Conservation (phyloP, 2,329 filamentous ascomycete species). For the Xylariaceae sp. region DNA sequence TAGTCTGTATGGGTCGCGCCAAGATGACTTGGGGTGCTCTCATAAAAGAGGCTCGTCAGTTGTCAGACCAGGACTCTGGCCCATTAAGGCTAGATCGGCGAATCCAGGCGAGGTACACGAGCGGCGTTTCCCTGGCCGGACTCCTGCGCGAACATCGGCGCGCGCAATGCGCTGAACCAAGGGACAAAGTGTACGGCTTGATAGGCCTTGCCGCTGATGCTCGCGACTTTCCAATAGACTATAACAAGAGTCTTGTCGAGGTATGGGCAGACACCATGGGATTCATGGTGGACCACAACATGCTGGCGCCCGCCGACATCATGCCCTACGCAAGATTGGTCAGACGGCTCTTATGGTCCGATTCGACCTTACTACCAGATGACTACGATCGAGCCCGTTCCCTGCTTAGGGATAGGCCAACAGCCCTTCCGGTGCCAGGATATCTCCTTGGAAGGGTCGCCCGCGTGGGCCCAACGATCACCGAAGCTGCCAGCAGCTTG, state of each 20-base stretch:
- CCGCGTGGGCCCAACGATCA: too few species aligned
- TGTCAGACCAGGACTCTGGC: constrained; percentile 2
- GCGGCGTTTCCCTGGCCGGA: constrained; percentile 9
- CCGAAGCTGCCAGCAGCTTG: too few species aligned
- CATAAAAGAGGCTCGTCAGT: constrained; percentile 8
- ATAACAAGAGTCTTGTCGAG: constrained; percentile 16
- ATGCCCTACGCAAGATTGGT: constrained; percentile 4
- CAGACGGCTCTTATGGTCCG: constrained; percentile 4
- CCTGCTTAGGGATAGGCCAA: too few species aligned
- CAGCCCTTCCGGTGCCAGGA: too few species aligned
- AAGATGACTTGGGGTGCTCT: constrained; percentile 11
- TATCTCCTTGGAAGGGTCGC: too few species aligned
- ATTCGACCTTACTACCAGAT: too few species aligned
- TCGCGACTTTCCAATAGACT: constrained; percentile 20
- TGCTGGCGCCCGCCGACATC: constrained; percentile 2
- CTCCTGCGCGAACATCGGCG: constrained; percentile 17
- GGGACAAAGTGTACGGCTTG: constrained; percentile 25
- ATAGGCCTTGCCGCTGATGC: constrained; percentile 20
- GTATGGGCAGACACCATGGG: constrained; percentile 22
- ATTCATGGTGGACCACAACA: constrained; percentile 11
- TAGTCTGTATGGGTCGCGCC: constrained; percentile 15
- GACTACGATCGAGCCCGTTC: too few species aligned
- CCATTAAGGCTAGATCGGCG: constrained; percentile 15
- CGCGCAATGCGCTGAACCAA: constrained; percentile 19
- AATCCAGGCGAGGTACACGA: constrained; percentile 6